Evolutionary conservation across 2,329 filamentous ascomycete genomes (phyloP).

Genomic region (Nannizziopsis barbatae): DNA sequence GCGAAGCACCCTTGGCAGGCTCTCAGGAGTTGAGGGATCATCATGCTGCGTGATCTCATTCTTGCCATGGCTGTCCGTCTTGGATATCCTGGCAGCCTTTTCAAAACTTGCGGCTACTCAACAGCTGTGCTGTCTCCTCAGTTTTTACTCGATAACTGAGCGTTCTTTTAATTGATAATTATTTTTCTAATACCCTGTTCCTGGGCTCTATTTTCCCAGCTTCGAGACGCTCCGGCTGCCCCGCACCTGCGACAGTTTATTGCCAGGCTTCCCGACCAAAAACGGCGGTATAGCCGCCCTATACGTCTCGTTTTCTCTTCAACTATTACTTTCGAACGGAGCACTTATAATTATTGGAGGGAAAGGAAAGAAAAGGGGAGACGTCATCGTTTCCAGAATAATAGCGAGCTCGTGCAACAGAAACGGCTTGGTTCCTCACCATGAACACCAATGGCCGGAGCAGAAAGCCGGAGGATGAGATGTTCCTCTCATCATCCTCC

Average conservation of each 20-base stretch:
- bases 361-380: neutral
- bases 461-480: slow-evolving; percentile 47
- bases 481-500: slow-evolving; percentile 55
- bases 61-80: no score
- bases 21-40: neutral
- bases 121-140: no score
- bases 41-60: slow-evolving; percentile 8
- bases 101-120: no score
- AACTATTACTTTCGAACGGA: no score
- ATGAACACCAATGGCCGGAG: slow-evolving; percentile 8
- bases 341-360: no score
- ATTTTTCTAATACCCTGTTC: no score
- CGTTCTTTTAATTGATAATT: no score
- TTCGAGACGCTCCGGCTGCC: neutral
- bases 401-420: neutral
- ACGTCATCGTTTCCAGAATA: neutral
- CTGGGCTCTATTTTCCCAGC: neutral
- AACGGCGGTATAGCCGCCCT: neutral
- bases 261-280: neutral
- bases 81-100: neutral
- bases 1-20: neutral
- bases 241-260: neutral
- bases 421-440: neutral
- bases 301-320: neutral
- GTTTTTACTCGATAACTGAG: no score